Conservation (phyloP, 768 basidiomycete genomes). For the Brasilioporus rufonigricans region DNA sequence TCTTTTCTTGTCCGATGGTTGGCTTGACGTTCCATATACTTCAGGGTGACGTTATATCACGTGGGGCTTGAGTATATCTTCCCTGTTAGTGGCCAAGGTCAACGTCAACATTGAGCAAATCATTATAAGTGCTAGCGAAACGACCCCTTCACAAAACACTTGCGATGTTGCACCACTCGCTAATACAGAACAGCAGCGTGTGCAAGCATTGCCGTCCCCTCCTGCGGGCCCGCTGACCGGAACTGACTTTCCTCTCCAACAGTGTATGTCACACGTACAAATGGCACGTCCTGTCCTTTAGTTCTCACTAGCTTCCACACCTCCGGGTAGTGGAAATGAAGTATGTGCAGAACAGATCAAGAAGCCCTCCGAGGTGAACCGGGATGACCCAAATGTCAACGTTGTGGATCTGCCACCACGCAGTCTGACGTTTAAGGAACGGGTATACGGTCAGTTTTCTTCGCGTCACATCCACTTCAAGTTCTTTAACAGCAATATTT, state of each 20-base stretch:
- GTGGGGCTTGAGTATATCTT: conserved; percentile 12
- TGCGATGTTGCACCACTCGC: not conserved
- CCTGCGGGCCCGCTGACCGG: conserved; percentile 25
- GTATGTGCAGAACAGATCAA: conserved; percentile 31
- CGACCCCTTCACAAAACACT: not conserved
- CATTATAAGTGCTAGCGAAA: conserved; percentile 6
- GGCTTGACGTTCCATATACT: not conserved
- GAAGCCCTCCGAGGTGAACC: conserved; percentile 24
- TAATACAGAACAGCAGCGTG: conserved; percentile 4
- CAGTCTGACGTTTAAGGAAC: conserved; percentile 54
- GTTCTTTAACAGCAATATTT: not conserved
- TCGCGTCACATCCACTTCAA: not conserved
- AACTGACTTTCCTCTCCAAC: conserved; percentile 33
- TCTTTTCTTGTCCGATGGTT: no score
- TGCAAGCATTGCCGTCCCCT: conserved; percentile 20
- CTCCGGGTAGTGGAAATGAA: conserved; percentile 35
- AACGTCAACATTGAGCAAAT: not conserved
- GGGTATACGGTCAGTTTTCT: conserved; percentile 46
- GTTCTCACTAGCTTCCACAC: conserved; percentile 29
- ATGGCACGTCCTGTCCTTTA: not conserved
- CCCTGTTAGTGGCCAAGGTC: not conserved
- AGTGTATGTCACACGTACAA: conserved; percentile 32
- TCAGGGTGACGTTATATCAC: conserved; percentile 26
- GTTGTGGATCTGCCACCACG: conserved; percentile 25
- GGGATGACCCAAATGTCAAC: conserved; percentile 25